Evolutionary conservation across 192 early-diverging fungal species (phyloP).

Genomic region (Mycoemilia scoparia): DNA sequence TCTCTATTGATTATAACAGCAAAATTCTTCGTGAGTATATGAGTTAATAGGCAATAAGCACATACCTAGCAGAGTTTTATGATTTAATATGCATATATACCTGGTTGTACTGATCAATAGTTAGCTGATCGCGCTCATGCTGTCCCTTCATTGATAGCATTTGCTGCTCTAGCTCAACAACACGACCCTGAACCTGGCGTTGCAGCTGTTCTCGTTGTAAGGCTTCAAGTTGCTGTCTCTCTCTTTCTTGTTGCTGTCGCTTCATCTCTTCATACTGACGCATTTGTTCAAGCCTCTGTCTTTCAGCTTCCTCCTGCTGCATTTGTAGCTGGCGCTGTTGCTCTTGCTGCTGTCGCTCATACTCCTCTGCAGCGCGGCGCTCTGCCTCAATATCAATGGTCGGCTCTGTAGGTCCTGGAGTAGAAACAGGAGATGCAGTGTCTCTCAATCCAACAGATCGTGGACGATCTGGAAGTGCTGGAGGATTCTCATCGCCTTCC

Average conservation of each 20-base stretch:
- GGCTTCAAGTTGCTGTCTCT: constrained; percentile 55
- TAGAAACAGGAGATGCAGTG: constrained; percentile 12
- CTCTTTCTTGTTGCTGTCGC: constrained; percentile 46
- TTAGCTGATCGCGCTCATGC: constrained; percentile 63
- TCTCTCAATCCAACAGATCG: constrained; percentile 6
- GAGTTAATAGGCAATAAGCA: background rate
- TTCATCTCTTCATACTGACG: constrained; percentile 62
- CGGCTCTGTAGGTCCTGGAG: constrained; percentile 26
- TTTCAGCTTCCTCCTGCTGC: constrained; percentile 34
- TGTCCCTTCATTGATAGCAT: constrained; percentile 57
- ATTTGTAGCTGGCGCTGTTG: constrained; percentile 36
- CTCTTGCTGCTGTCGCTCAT: constrained; percentile 44
- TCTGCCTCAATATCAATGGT: constrained; percentile 46
- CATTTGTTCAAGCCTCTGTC: constrained; percentile 50
- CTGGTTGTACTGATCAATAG: constrained; percentile 72
- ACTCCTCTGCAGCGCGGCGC: constrained; percentile 36
- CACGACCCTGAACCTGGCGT: constrained; percentile 53
- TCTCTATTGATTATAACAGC: no score
- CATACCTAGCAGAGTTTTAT: background rate
- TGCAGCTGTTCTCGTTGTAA: constrained; percentile 66
- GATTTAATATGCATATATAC: no score
- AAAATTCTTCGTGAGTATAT: no score
- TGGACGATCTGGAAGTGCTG: constrained; percentile 38
- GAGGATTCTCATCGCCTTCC: constrained; percentile 39
- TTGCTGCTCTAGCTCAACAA: constrained; percentile 65